phyloP scores from a whole-genome alignment of 2,329 filamentous ascomycete genomes.

The Knoxdaviesia capensis region DNA sequence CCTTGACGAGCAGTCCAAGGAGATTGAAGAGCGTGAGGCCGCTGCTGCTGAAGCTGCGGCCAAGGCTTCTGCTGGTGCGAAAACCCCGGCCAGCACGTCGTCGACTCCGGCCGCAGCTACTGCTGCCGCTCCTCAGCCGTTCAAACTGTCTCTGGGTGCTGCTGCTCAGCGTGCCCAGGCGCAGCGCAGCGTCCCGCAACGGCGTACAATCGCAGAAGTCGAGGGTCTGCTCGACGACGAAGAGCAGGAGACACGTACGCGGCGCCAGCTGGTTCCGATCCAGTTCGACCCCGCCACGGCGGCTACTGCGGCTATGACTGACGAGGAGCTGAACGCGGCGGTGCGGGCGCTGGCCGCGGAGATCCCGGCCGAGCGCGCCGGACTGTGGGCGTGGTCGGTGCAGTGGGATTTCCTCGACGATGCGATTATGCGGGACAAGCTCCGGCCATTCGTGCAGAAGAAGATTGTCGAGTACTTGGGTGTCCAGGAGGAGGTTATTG shows the following conservation, averaged over 20 bases:
- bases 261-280: conserved; percentile 63
- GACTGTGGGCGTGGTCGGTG: conserved; percentile 80
- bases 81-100: no score
- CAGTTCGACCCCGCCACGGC: conserved; percentile 54
- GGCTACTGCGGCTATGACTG: conserved; percentile 44
- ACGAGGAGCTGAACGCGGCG: conserved; percentile 72
- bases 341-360: conserved; percentile 68
- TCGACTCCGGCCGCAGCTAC: conserved; percentile 12
- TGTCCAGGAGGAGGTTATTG: conserved; percentile 86
- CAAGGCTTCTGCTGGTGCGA: not conserved
- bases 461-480: conserved; percentile 95
- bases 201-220: conserved; percentile 78
- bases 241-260: conserved; percentile 53
- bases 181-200: conserved; percentile 32
- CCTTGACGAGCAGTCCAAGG: conserved; percentile 64
- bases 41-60: conserved; percentile 5
- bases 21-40: conserved; percentile 36
- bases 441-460: conserved; percentile 90
- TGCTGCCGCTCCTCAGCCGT: conserved; percentile 45
- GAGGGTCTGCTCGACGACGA: conserved; percentile 91
- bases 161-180: conserved; percentile 55
- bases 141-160: conserved; percentile 84
- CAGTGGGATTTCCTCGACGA: conserved; percentile 87
- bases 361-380: conserved; percentile 72
- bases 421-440: conserved; percentile 59